Evolutionary conservation across 2,329 filamentous ascomycete genomes (phyloP).

Genomic region (Colletotrichum australisinense): DNA sequence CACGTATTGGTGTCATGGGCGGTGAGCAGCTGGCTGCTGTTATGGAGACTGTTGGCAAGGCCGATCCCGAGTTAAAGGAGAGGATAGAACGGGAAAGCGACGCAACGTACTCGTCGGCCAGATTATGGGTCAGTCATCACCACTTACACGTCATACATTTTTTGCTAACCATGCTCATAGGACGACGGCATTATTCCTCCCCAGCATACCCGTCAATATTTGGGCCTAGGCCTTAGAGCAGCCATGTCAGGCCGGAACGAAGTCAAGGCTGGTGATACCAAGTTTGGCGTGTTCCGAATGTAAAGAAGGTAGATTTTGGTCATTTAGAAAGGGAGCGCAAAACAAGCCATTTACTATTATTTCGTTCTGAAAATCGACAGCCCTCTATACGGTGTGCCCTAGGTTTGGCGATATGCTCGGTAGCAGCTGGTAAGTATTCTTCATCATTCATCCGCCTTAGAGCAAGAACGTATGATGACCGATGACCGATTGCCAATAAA

Average conservation of each 20-base stretch:
- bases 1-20: slow-evolving; percentile 97
- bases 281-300: slow-evolving; percentile 88
- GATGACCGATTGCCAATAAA: background rate
- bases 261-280: slow-evolving; percentile 70
- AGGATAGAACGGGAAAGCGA: slow-evolving; percentile 93
- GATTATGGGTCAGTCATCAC: slow-evolving; percentile 78
- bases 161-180: slow-evolving; percentile 47
- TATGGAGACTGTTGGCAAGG: slow-evolving; percentile 92
- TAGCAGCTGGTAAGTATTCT: background rate
- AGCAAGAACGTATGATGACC: background rate
- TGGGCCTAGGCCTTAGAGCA: slow-evolving; percentile 78
- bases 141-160: slow-evolving; percentile 10
- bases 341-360: background rate
- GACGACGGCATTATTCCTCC: slow-evolving; percentile 85
- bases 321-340: background rate
- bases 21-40: slow-evolving; percentile 90
- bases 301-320: slow-evolving; percentile 50
- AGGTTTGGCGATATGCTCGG: background rate
- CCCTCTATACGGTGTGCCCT: background rate
- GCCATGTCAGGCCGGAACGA: slow-evolving; percentile 76
- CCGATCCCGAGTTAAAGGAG: slow-evolving; percentile 82
- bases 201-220: slow-evolving; percentile 77
- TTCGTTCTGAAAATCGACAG: background rate
- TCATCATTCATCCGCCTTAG: background rate
- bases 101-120: slow-evolving; percentile 86